Conservation (phyloP, 1,284 basidiomycete genomes). For the Marasmius tenuissimus region DNA sequence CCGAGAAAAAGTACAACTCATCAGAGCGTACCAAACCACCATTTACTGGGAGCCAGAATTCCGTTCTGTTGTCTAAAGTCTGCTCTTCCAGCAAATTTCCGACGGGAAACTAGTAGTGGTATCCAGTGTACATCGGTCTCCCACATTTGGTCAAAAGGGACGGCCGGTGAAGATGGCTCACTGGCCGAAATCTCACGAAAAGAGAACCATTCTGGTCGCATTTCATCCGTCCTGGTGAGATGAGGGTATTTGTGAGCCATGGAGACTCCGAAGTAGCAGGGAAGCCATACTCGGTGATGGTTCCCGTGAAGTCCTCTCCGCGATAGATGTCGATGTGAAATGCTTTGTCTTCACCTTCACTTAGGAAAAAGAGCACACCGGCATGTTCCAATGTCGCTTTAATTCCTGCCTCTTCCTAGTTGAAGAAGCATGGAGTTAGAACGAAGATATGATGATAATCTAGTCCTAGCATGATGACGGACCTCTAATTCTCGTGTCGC, state of each 20-base stretch:
- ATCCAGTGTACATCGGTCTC: constrained; percentile 63
- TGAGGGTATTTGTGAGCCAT: neutral
- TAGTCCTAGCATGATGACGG: constrained; percentile 4
- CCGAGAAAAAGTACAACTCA: neutral
- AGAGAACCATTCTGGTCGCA: constrained; percentile 68
- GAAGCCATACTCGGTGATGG: constrained; percentile 52
- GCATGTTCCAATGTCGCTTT: constrained; percentile 54
- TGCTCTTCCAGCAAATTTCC: constrained; percentile 53
- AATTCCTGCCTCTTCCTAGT: constrained; percentile 79
- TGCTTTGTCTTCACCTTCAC: constrained; percentile 49
- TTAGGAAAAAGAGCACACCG: constrained; percentile 63
- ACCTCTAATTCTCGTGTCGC: constrained; percentile 68
- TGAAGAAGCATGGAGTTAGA: neutral
- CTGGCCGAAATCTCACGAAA: constrained; percentile 19
- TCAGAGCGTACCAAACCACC: constrained; percentile 49
- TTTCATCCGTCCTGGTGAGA: constrained; percentile 58
- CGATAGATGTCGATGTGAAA: constrained; percentile 70
- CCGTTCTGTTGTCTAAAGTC: constrained; percentile 46
- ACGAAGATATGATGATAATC: neutral
- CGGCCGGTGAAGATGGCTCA: constrained; percentile 22
- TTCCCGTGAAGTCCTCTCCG: constrained; percentile 53
- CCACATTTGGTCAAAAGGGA: constrained; percentile 66
- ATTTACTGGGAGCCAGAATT: constrained; percentile 38
- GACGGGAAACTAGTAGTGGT: constrained; percentile 49
- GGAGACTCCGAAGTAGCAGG: neutral